phyloP scores from a whole-genome alignment of 805 yeast genomes.

The Candida pini region DNA sequence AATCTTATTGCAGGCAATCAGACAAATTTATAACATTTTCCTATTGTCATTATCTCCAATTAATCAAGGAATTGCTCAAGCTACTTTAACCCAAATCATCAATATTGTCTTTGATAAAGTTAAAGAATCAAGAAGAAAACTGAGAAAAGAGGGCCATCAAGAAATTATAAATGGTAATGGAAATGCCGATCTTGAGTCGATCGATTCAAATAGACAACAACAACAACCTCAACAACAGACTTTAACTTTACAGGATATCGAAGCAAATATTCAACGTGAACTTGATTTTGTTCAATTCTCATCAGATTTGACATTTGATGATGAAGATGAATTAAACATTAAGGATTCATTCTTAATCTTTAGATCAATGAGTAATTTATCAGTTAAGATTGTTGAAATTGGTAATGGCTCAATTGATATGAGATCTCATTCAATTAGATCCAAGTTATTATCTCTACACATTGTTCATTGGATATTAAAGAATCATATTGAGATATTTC shows the following conservation, averaged over 20 bases:
- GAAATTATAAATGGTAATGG: constrained; percentile 1
- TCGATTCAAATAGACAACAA: not conserved
- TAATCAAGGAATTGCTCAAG: constrained; percentile 94
- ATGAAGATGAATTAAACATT: constrained; percentile 62
- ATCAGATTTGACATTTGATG: constrained; percentile 37
- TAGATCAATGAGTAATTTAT: constrained; percentile 90
- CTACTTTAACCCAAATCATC: constrained; percentile 86
- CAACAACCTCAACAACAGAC: constrained; percentile 7
- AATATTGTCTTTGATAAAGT: constrained; percentile 78
- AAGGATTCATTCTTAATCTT: constrained; percentile 92
- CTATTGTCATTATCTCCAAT: constrained; percentile 74
- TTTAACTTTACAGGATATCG: constrained; percentile 57
- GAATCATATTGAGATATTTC: constrained; percentile 78
- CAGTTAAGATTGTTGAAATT: constrained; percentile 77
- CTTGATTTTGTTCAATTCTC: constrained; percentile 52
- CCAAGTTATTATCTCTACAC: constrained; percentile 83
- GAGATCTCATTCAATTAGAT: constrained; percentile 89
- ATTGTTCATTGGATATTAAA: constrained; percentile 79
- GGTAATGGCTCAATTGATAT: constrained; percentile 69
- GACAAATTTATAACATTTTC: constrained; percentile 91
- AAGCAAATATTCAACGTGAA: constrained; percentile 44
- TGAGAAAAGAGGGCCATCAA: not conserved
- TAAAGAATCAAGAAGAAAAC: constrained; percentile 6
- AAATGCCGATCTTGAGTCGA: constrained; percentile 2
- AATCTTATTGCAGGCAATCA: constrained; percentile 77